Evolutionary conservation across 768 basidiomycete genomes (phyloP).

Genomic region (Russula compacta): DNA sequence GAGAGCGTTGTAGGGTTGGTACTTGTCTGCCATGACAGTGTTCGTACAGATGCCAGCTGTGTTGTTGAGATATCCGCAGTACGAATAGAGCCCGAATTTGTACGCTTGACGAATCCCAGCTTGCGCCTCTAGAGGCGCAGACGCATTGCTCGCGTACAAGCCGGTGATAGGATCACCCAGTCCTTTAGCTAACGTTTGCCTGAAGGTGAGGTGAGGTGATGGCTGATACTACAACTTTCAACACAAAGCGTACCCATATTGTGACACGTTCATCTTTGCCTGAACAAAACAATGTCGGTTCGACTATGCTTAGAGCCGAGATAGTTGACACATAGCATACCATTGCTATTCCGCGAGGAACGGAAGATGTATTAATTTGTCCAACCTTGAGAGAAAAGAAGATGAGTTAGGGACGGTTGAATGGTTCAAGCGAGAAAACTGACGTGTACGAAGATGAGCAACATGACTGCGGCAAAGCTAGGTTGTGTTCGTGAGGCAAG

Average conservation of each 20-base stretch:
- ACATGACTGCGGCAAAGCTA: constrained; percentile 40
- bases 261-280: constrained; percentile 62
- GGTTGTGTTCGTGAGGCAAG: constrained; percentile 24
- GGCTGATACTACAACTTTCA: background rate
- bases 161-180: constrained; percentile 45
- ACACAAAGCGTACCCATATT: constrained; percentile 48
- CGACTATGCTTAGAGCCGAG: constrained; percentile 16
- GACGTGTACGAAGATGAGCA: constrained; percentile 79
- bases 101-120: constrained; percentile 63
- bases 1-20: constrained; percentile 56
- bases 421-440: constrained; percentile 24
- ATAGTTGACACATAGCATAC: constrained; percentile 31
- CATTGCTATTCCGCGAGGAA: constrained; percentile 67
- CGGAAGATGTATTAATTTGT: constrained; percentile 69
- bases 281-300: constrained; percentile 24
- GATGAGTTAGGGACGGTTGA: constrained; percentile 23
- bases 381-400: constrained; percentile 46
- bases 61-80: constrained; percentile 61
- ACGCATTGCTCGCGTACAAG: constrained; percentile 59
- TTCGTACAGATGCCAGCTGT: constrained; percentile 58
- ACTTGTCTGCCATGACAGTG: constrained; percentile 46
- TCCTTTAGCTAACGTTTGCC: constrained; percentile 35
- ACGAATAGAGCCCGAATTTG: constrained; percentile 72
- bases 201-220: constrained; percentile 25
- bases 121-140: constrained; percentile 45